Conservation (phyloP, 1,139 yeast species). For the Saccharomyces hybrid region DNA sequence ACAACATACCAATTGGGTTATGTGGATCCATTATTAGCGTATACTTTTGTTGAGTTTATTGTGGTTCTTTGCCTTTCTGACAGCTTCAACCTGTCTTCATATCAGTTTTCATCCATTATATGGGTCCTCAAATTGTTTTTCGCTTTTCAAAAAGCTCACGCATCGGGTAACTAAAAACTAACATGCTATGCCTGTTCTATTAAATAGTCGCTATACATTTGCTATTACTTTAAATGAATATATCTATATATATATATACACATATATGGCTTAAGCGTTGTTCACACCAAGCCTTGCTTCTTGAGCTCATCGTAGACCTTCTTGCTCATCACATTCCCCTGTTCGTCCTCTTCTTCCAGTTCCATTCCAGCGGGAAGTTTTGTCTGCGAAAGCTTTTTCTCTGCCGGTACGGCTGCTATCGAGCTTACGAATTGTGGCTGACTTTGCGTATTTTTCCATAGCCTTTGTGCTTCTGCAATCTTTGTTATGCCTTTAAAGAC, state of each 20-base stretch:
- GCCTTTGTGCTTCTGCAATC: conserved; percentile 58
- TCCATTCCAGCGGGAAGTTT: conserved; percentile 37
- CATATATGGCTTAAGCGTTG: neutral
- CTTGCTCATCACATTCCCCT: conserved; percentile 86
- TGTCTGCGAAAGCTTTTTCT: neutral
- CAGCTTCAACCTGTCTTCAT: neutral
- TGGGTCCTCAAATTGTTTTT: neutral
- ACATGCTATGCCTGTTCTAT: neutral
- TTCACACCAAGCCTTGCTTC: conserved; percentile 64
- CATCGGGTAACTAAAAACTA: neutral
- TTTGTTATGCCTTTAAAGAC: conserved; percentile 58
- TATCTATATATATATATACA: neutral
- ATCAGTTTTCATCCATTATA: neutral
- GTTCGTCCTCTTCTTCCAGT: conserved; percentile 81
- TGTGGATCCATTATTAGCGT: conserved; percentile 28
- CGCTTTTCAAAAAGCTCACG: neutral
- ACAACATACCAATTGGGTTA: conserved; percentile 31
- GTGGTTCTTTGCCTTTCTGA: neutral
- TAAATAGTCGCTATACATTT: neutral
- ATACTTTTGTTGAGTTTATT: neutral
- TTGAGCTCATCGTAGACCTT: conserved; percentile 76
- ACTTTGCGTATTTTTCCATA: conserved; percentile 44
- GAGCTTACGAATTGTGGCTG: neutral
- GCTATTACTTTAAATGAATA: neutral
- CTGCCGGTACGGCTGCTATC: neutral